Base-by-base conservation (phyloP, 495 filamentous ascomycete species). In the Penicillium canescens region DNA sequence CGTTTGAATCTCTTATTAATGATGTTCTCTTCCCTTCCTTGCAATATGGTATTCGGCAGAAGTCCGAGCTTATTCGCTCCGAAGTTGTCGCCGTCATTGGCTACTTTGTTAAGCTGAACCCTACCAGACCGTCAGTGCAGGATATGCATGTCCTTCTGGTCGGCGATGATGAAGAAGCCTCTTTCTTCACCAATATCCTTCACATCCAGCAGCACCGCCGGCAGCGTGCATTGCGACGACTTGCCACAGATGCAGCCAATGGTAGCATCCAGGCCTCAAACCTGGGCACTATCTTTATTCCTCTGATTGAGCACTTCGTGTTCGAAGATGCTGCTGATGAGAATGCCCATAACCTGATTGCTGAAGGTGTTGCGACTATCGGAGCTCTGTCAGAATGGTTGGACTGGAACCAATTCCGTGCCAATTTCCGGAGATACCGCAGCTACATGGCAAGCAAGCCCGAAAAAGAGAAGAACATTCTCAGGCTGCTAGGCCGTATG, bases 181-280 rank as follows among this genome's bases (percentile, higher is more conserved):
- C 88, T 7, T 96, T 98, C 73, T 98, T 98, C 74, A 88, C 77
- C 68, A 96, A 96, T 56, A 82, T 96, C 37, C 78, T 98, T 12
- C 91, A 95, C 52, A 93, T 95, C 42, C 95, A 96, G 54, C 86
- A 92, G 40, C 88, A 94, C 50, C 85, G 91, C 57, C 89, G 95
- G 56, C 80, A 94, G 23, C 83, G 90, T 51, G 94, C 95, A 9
- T 70, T 98, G 20, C 87, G 89, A 39, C 76, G 89, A 41, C 72
- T 98, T 16, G 85, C 88, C 42, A 70, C 70, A 10, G 84, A 86
- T 47, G 88, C 88, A 33, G 64, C 75, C 3, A 80, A 81, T 46
- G 80, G 82, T 16, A 71, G 80, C 35, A 69, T 97, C 21, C 78
- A 78, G 41, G 87, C 88, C 60, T 81, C 82, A 38, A 93, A 96